Evolutionary conservation across 257 asterid species (phyloP), one percentile per base, ranked within the genome.

Genomic region (Capsicum chinense): DNA sequence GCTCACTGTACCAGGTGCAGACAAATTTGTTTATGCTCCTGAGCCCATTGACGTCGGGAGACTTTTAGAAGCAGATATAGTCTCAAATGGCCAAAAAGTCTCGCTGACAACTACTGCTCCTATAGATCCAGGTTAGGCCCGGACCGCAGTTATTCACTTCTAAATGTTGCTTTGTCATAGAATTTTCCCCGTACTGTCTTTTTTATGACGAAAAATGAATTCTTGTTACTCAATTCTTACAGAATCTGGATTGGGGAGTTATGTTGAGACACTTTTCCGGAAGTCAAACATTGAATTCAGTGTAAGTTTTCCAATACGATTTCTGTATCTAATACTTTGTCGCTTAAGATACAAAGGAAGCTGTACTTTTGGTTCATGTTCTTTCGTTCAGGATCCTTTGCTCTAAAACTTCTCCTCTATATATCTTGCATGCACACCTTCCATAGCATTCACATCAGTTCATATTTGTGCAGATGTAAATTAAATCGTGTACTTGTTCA

Each of bases 31-130:
- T 81, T 95, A 95, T 87, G 99, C 99, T 84, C 99, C 98, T 0
- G 99, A 95, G 88, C 98, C 99, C 15, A 91, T 92, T 84, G 99
- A 95, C 56, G 92, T 94, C 35, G 95, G 94, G 60, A 92, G 97
- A 82, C 94, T 94, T 88, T 87, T 95, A 80, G 93, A 95, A 92
- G 97, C 88, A 70, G 98, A 93, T 89, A 90, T 95, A 47, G 44
- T 88, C 17, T 85, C 90, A 76, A 90, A 91, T 76, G 92, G 94
- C 84, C 94, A 88, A 76, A 92, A 86, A 84, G 88, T 86, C 58
- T 86, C 90, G 14, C 87, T 94, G 79, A 85, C 92, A 21, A 93
- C 95, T 19, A 59, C 87, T 80, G 93, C 94, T 83, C 90, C 96
- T 35, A 92, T 95, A 21, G 86, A 90, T 90, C 94, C 93, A 91